Evolutionary conservation across 192 early-diverging fungal genomes (phyloP).

Genomic region (Rhizophlyctis rosea): DNA sequence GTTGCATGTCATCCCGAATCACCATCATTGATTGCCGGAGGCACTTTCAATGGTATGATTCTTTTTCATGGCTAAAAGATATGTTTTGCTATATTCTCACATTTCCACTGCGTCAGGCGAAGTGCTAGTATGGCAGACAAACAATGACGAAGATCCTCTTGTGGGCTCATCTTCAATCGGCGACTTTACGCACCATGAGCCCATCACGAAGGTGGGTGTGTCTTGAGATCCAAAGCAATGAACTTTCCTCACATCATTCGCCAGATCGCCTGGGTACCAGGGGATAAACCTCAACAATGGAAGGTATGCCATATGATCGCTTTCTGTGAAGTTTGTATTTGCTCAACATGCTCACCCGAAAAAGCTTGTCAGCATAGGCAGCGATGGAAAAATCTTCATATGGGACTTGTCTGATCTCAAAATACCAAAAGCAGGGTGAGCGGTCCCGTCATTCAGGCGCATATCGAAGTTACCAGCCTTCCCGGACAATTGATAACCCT

Average conservation of each 20-base stretch:
- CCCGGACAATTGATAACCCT: conserved; percentile 4
- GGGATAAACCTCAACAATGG: conserved; percentile 25
- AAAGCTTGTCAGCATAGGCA: conserved; percentile 40
- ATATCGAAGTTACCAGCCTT: conserved; percentile 16
- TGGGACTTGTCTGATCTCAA: conserved; percentile 37
- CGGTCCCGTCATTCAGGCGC: conserved; percentile 7
- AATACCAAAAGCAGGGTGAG: conserved; percentile 28
- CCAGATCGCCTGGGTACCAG: conserved; percentile 37
- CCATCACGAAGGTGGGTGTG: conserved; percentile 30
- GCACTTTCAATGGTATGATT: conserved; percentile 36
- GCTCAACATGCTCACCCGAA: neutral
- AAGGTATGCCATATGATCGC: conserved; percentile 23
- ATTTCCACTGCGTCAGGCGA: conserved; percentile 24
- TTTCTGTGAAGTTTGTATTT: neutral
- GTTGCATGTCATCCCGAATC: conserved; percentile 45
- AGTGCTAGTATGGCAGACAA: conserved; percentile 37
- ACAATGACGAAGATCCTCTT: conserved; percentile 37
- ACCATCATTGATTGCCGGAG: conserved; percentile 42
- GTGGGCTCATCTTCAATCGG: conserved; percentile 27
- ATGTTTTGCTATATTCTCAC: neutral
- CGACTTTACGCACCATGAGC: conserved; percentile 47
- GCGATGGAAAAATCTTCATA: conserved; percentile 43
- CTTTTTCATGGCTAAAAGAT: neutral
- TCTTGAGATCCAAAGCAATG: too few species aligned
- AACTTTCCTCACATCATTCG: neutral